phyloP scores from a whole-genome alignment of 345 rosid genomes.

The Passiflora organensis region DNA sequence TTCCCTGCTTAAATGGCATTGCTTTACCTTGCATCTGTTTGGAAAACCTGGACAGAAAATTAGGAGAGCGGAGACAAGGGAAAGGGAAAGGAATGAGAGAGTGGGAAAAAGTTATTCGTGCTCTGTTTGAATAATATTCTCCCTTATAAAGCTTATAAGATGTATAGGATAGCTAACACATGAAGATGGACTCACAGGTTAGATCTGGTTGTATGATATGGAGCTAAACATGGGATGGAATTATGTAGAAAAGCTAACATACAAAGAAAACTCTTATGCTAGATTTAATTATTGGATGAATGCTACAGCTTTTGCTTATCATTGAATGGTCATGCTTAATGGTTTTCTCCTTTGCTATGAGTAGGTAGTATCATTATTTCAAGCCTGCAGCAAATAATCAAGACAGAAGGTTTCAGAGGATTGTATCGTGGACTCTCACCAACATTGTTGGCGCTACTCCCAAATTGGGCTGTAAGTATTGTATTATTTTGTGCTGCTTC shows the following conservation, averaged over 20 bases:
- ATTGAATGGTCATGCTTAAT: not conserved
- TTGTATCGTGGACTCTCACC: constrained; percentile 95
- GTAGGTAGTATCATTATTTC: constrained; percentile 76
- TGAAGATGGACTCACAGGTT: not conserved
- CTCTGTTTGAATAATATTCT: too few relatives aligned
- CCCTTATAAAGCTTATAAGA: too few relatives aligned
- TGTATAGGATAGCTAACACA: not conserved
- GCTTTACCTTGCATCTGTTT: too few relatives aligned
- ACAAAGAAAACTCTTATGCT: not conserved
- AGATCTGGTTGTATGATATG: not conserved
- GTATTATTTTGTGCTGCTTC: not conserved
- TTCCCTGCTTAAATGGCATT: too few relatives aligned
- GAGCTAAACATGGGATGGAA: not conserved
- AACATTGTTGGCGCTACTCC: constrained; percentile 82
- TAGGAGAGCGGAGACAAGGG: too few relatives aligned
- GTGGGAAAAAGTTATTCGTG: too few relatives aligned
- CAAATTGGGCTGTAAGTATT: constrained; percentile 92
- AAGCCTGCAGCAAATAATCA: constrained; percentile 55
- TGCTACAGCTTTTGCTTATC: constrained; percentile 14
- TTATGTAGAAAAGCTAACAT: not conserved
- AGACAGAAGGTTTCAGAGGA: constrained; percentile 72
- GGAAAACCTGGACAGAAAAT: too few relatives aligned
- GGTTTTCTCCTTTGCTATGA: constrained; percentile 9
- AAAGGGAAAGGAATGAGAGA: too few relatives aligned
- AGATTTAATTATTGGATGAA: not conserved